Evolutionary conservation across 495 filamentous ascomycete genomes (phyloP), one percentile per base, ranked within the genome.

Genomic region (Podospora appendiculata): DNA sequence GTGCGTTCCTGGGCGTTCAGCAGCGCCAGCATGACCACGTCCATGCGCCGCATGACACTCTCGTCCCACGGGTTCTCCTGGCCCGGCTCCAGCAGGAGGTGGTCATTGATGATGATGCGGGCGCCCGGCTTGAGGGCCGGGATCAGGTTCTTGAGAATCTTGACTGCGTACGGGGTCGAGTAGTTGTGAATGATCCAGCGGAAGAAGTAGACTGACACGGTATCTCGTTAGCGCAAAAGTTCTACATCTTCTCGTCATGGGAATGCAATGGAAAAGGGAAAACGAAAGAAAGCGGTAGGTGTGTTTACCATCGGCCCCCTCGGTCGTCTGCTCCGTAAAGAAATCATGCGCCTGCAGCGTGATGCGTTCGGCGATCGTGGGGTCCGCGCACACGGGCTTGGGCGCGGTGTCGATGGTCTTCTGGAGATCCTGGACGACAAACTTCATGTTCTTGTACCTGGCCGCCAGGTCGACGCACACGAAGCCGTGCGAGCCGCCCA

Each of bases 131-230:
- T 82, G 19, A 85, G 64, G 0, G 78, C 77, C 5, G 80, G 80
- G 39, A 81, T 71, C 18, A 83, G 56, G 47, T 68, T 70, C 49
- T 62, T 57, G 18, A 85, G 68, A 45, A 83, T 74, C 49, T 73
- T 67, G n/a, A 78, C 53, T 1, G 75, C 73, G 56, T 81, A 82
- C 34, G 76, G 77, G 19, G 79, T 77, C 19, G 76, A 74, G 66
- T 82, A 75, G 62, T 83, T 79, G 61, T 82, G 81, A 47, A 84
- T 57, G 50, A 79, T 78, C 73, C 73, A 80, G 19, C 80, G 76
- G 55, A 79, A 75, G 61, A 77, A 72, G 59, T 81, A 82, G 0
- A 80, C 74, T 70, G 33, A 3, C 36, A 2, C 10, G 5, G 19
- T 10, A 11, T 5, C 36, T n/a, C 18, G 45, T 51, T 51, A 41